Evolutionary conservation across 2,329 filamentous ascomycete genomes (phyloP), one percentile per base, ranked within the genome.

Genomic region (Ophiocordyceps sinensis): DNA sequence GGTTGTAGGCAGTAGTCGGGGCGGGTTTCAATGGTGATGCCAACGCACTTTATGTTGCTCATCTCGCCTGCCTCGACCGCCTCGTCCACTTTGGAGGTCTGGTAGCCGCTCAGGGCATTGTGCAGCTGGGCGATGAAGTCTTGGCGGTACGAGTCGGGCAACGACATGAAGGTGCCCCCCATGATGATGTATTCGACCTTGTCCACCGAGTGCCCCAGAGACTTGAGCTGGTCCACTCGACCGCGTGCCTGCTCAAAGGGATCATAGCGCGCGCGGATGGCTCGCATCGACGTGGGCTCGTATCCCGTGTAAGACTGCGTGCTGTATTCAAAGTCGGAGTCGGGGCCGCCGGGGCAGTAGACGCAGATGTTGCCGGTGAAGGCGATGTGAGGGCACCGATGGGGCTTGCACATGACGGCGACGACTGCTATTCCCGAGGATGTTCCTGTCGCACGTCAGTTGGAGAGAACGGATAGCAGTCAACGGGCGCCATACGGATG

Each of bases 131-230:
- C 82, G 44, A 98, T 94, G 54, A 98, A 98, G 43, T 85, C 79
- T 46, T 98, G 85, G 26, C 91, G 73, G 61, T 98, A 98, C 21
- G 82, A 79, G 53, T 87, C 79, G 9, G 89, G 74, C 23, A 98
- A 65, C 3, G 89, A 96, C 93, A 98, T 98, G 64, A 98, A 98
- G 0, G 91, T 98, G 49, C 91, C 91, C 45, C 91, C 91, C 91
- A 98, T 98, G 58, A 98, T 94, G 57, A 98, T 98, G 62, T 96
- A 98, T 67, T 98, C 91, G 21, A 98, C 91, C 62, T 98, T 98
- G 66, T 98, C 91, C 38, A 98, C 91, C 37, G 86, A 94, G 62
- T 98, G 91, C 1, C 91, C 91, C 0, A 98, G 72, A 2, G 85
- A 84, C 61, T 94, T 93, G 56, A 98, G 86, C 65, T 98, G 91